phyloP scores from a whole-genome alignment of 2,329 filamentous ascomycete genomes.

The Fusarium nematophilum region DNA sequence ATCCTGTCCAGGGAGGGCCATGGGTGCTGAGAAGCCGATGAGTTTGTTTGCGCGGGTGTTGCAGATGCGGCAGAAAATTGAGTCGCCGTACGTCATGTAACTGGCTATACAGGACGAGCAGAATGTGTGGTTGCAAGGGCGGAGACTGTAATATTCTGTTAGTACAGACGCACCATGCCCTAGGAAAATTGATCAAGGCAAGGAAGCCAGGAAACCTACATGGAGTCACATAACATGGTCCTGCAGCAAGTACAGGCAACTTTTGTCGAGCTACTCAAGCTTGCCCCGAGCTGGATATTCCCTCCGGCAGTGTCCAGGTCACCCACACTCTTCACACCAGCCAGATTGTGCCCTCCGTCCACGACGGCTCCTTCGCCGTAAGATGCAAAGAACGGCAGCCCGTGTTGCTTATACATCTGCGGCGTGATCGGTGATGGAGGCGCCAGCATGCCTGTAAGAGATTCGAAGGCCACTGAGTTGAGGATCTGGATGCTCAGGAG shows the following conservation, averaged over 20 bases:
- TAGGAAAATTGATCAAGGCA: no score
- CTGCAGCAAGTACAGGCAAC: constrained; percentile 8
- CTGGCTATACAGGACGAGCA: constrained; percentile 5
- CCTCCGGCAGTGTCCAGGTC: constrained; percentile 8
- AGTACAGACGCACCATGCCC: no score
- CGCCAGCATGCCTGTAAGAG: constrained; percentile 16
- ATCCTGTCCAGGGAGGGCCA: constrained; percentile 19
- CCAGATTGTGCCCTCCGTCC: neutral
- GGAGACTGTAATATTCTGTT: constrained; percentile 1
- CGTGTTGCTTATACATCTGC: constrained; percentile 7
- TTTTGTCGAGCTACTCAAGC: constrained; percentile 5
- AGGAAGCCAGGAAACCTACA: no score
- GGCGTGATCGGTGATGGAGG: constrained; percentile 12
- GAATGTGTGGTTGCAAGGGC: constrained; percentile 20
- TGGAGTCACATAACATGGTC: constrained; percentile 15
- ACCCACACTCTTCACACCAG: no score
- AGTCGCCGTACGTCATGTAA: constrained; percentile 10
- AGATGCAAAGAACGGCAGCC: constrained; percentile 10
- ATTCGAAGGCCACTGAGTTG: constrained; percentile 16
- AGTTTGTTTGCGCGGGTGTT: constrained; percentile 7
- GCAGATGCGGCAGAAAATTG: constrained; percentile 9
- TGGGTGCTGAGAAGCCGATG: constrained; percentile 19
- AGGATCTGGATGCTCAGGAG: constrained; percentile 18
- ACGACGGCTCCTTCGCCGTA: constrained; percentile 3
- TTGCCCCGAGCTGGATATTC: constrained; percentile 1